Evolutionary conservation across 2,329 filamentous ascomycete genomes (phyloP).

Genomic region (Colletotrichum neosansevieriae): DNA sequence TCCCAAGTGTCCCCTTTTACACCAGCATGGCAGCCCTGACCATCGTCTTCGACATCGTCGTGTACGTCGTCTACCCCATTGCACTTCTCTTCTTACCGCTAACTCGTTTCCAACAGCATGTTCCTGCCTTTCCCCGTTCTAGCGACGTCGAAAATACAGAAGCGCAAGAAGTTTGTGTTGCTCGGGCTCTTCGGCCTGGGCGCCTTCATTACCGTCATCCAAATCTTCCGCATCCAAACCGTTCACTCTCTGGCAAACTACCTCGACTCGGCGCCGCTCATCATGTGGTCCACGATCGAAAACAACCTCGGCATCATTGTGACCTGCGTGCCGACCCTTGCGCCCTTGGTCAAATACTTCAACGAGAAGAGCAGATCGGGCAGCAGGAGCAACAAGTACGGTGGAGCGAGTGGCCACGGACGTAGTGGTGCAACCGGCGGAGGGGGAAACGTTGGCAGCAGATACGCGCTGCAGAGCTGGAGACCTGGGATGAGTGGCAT

Average conservation of each 20-base stretch:
- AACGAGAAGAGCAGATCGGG: conserved; percentile 45
- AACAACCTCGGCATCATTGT: conserved; percentile 60
- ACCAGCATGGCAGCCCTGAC: conserved; percentile 55
- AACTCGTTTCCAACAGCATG: conserved; percentile 46
- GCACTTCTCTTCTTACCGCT: neutral
- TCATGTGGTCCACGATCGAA: conserved; percentile 61
- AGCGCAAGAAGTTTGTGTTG: conserved; percentile 57
- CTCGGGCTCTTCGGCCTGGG: conserved; percentile 60
- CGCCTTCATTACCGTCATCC: conserved; percentile 63
- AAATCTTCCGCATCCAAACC: conserved; percentile 63
- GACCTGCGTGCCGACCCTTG: conserved; percentile 57
- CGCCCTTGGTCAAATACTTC: conserved; percentile 55
- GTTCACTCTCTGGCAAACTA: conserved; percentile 58
- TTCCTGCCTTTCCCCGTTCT: conserved; percentile 57
- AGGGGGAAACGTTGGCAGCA: conserved; percentile 20
- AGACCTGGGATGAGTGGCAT: conserved; percentile 43
- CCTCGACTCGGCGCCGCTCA: conserved; percentile 56
- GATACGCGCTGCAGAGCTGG: conserved; percentile 48
- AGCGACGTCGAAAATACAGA: conserved; percentile 51
- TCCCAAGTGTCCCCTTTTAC: conserved; percentile 57
- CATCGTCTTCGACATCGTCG: conserved; percentile 55
- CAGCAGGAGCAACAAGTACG: conserved; percentile 36
- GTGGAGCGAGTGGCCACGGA: conserved; percentile 41
- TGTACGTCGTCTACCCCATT: conserved; percentile 47
- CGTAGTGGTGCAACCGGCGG: neutral